phyloP scores from a whole-genome alignment of 2,329 filamentous ascomycete species.

The Diaporthe velutina region DNA sequence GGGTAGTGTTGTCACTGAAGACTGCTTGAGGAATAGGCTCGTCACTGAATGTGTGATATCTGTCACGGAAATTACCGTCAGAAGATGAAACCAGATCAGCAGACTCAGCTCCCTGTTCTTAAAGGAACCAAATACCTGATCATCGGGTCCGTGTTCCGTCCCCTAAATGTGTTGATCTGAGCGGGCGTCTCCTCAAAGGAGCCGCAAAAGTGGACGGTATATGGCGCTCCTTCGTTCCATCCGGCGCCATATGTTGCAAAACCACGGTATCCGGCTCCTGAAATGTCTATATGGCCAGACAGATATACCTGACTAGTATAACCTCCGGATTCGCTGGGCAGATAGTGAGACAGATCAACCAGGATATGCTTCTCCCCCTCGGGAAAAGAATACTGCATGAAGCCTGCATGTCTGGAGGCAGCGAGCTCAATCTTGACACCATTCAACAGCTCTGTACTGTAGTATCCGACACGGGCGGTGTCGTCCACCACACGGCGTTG shows the following conservation, averaged over 20 bases:
- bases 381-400: conserved; percentile 66
- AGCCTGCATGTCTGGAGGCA: conserved; percentile 61
- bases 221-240: conserved; percentile 58
- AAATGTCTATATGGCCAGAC: conserved; percentile 47
- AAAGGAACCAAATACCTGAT: conserved; percentile 53
- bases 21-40: conserved; percentile 30
- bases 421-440: conserved; percentile 63
- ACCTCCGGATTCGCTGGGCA: conserved; percentile 57
- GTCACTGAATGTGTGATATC: conserved; percentile 34
- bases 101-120: conserved; percentile 65
- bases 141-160: conserved; percentile 60
- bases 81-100: conserved; percentile 54
- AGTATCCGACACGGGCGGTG: conserved; percentile 65
- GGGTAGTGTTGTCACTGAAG: conserved; percentile 18
- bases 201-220: conserved; percentile 59
- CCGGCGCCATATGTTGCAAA: conserved; percentile 61
- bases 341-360: conserved; percentile 62
- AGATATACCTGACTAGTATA: conserved; percentile 56
- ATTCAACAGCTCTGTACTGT: conserved; percentile 61
- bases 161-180: conserved; percentile 53
- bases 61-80: background rate
- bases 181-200: conserved; percentile 54
- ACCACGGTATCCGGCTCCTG: conserved; percentile 57
- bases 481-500: conserved; percentile 55
- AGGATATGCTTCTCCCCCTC: conserved; percentile 56